Evolutionary conservation across 768 basidiomycete genomes (phyloP).

Genomic region (Hygrophoropsis aurantiaca): DNA sequence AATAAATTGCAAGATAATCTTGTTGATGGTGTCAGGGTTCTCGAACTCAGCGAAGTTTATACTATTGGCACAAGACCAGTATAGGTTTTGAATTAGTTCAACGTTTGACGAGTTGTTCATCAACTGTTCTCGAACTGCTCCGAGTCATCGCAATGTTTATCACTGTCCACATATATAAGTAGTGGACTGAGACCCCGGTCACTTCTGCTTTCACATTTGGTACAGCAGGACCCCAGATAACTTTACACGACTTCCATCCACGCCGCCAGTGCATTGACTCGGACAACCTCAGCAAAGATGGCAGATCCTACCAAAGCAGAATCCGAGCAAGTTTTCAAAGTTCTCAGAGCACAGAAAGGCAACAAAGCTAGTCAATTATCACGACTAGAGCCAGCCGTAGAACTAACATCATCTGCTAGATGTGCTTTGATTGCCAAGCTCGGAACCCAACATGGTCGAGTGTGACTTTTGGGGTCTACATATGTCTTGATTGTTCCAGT

Average conservation of each 20-base stretch:
- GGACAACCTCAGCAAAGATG: conserved; percentile 40
- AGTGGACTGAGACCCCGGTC: no score
- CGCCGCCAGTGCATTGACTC: neutral
- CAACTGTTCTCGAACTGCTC: no score
- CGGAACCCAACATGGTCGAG: conserved; percentile 98
- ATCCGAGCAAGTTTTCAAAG: conserved; percentile 82
- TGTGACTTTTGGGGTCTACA: conserved; percentile 94
- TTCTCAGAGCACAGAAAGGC: conserved; percentile 79
- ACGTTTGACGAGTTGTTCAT: no score
- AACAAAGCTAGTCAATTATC: conserved; percentile 65
- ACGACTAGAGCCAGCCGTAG: neutral
- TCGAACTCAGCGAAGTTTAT: no score
- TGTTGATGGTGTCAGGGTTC: no score
- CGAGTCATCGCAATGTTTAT: no score
- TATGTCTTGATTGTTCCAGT: conserved; percentile 96
- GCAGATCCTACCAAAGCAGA: conserved; percentile 81
- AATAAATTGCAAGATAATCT: no score
- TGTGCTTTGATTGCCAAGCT: conserved; percentile 93
- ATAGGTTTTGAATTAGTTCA: no score
- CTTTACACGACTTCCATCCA: conserved; percentile 2
- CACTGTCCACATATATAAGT: no score
- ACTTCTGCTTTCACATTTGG: no score
- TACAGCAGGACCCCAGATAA: neutral
- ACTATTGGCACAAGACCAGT: no score
- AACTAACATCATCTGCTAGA: conserved; percentile 36